Evolutionary conservation across 768 basidiomycete genomes (phyloP), one percentile per base, ranked within the genome.

Genomic region (Dioszegia aurantiaca): DNA sequence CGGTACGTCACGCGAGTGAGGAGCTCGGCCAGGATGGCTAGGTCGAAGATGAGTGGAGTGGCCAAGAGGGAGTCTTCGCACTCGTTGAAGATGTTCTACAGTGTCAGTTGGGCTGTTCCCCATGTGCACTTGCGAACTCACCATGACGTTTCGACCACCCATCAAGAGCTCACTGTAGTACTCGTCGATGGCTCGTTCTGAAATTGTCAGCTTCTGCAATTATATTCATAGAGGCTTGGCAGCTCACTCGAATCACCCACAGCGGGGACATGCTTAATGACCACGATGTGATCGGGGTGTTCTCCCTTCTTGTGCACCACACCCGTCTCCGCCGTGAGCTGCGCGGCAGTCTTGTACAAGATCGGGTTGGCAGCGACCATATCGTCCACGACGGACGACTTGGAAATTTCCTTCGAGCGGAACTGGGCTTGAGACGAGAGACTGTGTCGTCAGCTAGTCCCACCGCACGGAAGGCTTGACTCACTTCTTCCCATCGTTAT

Each of bases 131-230:
- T 30, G n/a, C 12, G 3, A 31, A 45, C 49, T 58, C 45, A 61
- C 46, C 80, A 91, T 90, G 77, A 89, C 91, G 82, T 95, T 92
- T 11, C 90, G 82, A 27, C 93, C 93, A 66, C 93, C 93, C 73
- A 93, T 94, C 81, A 93, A 87, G 71, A 98, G 92, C 82, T 98
- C 93, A 11, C 90, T 93, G 78, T 92, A 91, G 80, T 97, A 98
- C 81, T 97, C 93, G 79, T 98, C 95, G 81, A 98, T 91, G n/a
- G 93, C 95, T 56, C 68, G 60, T 52, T 72, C 67, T 68, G 42
- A 4, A 36, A 10, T 5, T 4, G 26, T 55, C 54, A 31, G 21
- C 42, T 44, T 33, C 3, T 39, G 4, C 36, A 6, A 6, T 14
- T 33, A 6, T 6, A 33, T 24, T 42, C 41, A 37, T 17, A 19